Evolutionary conservation across 768 basidiomycete species (phyloP).

Genomic region (Auricularia sp.): DNA sequence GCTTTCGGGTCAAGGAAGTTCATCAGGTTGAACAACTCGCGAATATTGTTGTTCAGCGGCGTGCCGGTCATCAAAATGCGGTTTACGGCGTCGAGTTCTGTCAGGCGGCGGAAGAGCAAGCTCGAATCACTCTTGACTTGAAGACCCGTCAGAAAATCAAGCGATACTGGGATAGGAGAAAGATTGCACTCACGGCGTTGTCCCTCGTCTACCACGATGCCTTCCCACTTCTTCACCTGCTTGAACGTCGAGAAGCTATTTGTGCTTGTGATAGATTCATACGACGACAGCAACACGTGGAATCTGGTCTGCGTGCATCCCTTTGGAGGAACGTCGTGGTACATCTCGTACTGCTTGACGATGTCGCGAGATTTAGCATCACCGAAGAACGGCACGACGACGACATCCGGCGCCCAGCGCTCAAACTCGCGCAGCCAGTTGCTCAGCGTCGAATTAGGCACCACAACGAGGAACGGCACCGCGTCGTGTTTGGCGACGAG

Average conservation of each 20-base stretch:
- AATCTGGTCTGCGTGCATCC: conserved; percentile 52
- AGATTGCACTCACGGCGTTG: conserved; percentile 58
- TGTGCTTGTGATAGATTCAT: conserved; percentile 69
- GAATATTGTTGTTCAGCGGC: conserved; percentile 92
- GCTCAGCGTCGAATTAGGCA: conserved; percentile 92
- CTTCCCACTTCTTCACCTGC: conserved; percentile 82
- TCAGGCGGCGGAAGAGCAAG: conserved; percentile 72
- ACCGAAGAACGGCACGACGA: conserved; percentile 82
- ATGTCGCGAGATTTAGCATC: conserved; percentile 70
- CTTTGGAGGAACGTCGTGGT: conserved; percentile 33
- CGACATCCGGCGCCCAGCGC: conserved; percentile 59
- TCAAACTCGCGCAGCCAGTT: conserved; percentile 96
- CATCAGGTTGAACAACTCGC: conserved; percentile 95
- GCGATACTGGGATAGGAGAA: not conserved
- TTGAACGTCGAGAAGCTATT: conserved; percentile 74
- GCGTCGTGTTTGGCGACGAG: conserved; percentile 46
- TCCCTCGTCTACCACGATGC: conserved; percentile 88
- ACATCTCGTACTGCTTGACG: conserved; percentile 73
- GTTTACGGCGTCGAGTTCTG: conserved; percentile 67
- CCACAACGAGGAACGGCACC: conserved; percentile 79
- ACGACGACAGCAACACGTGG: conserved; percentile 89
- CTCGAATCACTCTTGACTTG: conserved; percentile 77
- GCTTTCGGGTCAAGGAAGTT: conserved; percentile 79
- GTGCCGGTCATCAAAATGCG: conserved; percentile 92
- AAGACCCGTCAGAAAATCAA: conserved; percentile 6